These are phyloP conservation scores for Phellinidium pouzarii DNA, from an alignment of 1,284 basidiomycete genomes.

Conservation along the genomic window DNA sequence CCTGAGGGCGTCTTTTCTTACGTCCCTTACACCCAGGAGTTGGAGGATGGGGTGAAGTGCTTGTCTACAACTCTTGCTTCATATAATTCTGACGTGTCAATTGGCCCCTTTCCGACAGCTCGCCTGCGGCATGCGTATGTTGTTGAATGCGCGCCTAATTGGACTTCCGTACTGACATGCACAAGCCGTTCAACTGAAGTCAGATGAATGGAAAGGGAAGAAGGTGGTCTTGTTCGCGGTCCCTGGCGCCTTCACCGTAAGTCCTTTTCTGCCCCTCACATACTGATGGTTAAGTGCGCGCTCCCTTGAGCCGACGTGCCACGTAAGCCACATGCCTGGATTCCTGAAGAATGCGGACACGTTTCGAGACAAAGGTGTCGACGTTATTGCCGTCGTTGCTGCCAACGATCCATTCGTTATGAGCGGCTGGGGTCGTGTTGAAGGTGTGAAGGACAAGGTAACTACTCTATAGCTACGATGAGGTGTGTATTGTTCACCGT, in stretches of 20 bases:
- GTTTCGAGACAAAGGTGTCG: constrained; percentile 71
- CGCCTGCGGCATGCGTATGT: constrained; percentile 57
- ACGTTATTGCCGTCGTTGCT: constrained; percentile 62
- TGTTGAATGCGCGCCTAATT: constrained; percentile 20
- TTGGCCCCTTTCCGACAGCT: constrained; percentile 34
- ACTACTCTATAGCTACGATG: not conserved
- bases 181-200: constrained; percentile 45
- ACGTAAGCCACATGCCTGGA: constrained; percentile 65
- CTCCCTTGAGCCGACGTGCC: constrained; percentile 56
- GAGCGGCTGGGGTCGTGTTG: constrained; percentile 68
- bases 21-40: constrained; percentile 58
- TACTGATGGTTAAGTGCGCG: constrained; percentile 30
- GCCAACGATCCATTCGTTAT: constrained; percentile 76
- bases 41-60: constrained; percentile 51
- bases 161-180: constrained; percentile 8
- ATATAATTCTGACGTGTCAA: constrained; percentile 16
- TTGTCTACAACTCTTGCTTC: constrained; percentile 16
- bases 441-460: constrained; percentile 67
- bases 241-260: constrained; percentile 74
- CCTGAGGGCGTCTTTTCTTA: constrained; percentile 58
- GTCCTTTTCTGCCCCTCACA: constrained; percentile 38
- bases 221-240: constrained; percentile 76
- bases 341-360: constrained; percentile 59
- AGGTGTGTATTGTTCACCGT: not conserved
- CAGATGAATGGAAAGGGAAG: constrained; percentile 75